Evolutionary conservation across 1,284 basidiomycete species (phyloP), one percentile per base, ranked within the genome.

Genomic region (Trichosporon sp.): DNA sequence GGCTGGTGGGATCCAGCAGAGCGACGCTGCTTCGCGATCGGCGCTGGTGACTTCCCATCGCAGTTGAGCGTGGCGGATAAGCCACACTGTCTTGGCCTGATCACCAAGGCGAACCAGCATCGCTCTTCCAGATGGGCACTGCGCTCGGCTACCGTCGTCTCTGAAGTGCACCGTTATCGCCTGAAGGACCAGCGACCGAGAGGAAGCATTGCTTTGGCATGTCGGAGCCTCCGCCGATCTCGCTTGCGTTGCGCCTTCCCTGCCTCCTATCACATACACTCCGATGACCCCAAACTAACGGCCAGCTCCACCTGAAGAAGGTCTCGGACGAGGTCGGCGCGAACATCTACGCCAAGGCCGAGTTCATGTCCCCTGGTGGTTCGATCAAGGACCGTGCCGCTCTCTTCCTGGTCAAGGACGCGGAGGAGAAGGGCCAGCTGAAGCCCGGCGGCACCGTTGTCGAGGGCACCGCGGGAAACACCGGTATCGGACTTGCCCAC

Each of bases 401-500:
- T 0, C 88, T 98, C 21, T 96, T 92, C 72, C 88, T 99, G 69
- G 86, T 99, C 69, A 87, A 87, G 74, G 91, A 97, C 82, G 97
- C 97, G 2, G 96, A 99, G 85, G 87, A 91, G 80, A 88, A 89
- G 78, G 95, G 80, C 40, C 80, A 85, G 43, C 88, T 99, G 75
- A 89, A 91, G 80, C 90, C 94, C 1, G 96, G 96, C 48, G 96
- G 96, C 1, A 98, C 94, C 0, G 91, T 99, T 71, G 95, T 99
- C 11, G 96, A 99, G 85, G 96, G 96, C 1, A 99, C 96, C 0
- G 96, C 96, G 38, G 96, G 96, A n/a, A 99, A 99, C 86, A 99
- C 96, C 5, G 96, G 96, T 67, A 98, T 98, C 74, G 96, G 96
- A 64, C 88, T 98, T 43, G 95, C 96, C 4, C 95, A 96, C 80